A percentile compares a stretch with the other conserved stretches of the same genome.
phyloP scores from a whole-genome alignment of 1,284 basidiomycete genomes.

The Ceratobasidium sp. region DNA sequence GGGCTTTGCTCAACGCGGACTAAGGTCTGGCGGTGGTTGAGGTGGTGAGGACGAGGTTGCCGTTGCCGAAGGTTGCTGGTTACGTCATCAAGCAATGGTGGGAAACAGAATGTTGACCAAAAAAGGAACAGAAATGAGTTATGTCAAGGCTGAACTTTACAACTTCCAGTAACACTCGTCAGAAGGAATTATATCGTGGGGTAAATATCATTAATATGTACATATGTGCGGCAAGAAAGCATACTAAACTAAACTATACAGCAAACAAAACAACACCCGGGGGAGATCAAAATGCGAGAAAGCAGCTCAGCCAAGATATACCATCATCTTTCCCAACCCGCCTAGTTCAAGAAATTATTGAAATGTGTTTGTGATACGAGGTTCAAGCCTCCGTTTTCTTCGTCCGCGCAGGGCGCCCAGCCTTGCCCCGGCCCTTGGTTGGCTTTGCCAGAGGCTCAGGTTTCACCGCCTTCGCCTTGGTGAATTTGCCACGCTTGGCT shows the following conservation, averaged over 20 bases:
- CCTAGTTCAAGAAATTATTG: neutral
- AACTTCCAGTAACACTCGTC: no score
- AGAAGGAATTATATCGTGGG: no score
- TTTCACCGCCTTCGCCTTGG: neutral
- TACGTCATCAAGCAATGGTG: neutral
- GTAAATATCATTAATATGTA: no score
- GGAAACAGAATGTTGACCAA: no score
- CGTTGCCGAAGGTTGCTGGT: neutral
- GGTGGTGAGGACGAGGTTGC: conserved; percentile 1
- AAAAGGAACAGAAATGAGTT: no score
- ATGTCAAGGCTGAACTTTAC: no score
- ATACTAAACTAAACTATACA: conserved; percentile 6
- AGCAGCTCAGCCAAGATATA: neutral
- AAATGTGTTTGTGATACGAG: neutral
- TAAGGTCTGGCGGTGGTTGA: neutral
- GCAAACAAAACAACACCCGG: neutral
- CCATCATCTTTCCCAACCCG: neutral
- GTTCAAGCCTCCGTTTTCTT: neutral
- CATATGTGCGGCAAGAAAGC: neutral
- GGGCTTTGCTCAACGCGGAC: neutral
- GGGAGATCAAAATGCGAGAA: neutral
- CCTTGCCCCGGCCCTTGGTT: neutral
- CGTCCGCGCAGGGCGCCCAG: neutral
- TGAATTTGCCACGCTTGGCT: conserved; percentile 1
- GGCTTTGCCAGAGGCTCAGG: neutral